Evolutionary conservation across 2,329 filamentous ascomycete genomes (phyloP), one percentile per base, ranked within the genome.

Genomic region (Helminthosporium solani): DNA sequence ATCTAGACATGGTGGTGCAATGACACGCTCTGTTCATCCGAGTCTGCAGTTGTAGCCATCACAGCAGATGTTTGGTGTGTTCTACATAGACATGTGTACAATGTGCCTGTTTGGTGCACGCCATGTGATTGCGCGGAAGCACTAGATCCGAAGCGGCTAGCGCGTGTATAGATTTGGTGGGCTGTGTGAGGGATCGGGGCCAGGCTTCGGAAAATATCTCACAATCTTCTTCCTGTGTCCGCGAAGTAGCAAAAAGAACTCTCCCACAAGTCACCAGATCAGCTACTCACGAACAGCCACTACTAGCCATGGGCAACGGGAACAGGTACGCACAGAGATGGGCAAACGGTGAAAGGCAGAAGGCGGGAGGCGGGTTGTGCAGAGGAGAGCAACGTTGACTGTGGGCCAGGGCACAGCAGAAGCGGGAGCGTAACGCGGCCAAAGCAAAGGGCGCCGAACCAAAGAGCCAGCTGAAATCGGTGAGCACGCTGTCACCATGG

Each of bases 401-500:
- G 25, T 11, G 40, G 9, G 7, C 9, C 44, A 68, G 64, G 53
- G 67, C 67, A 57, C 59, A 64, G 50, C 67, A 70, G 53, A 70
- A 70, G 58, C 64, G 67, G 49, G 67, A 70, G 49, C 63, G 67
- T 49, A 65, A 64, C 42, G 60, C 51, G 37, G 64, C 54, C 20
- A 52, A 58, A 33, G 62, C 60, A 19, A 65, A 68, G 52, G 58
- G 33, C 3, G 42, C 31, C 1, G 59, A 66, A 40, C 58, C 65
- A 31, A 68, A 67, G 54, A 63, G 57, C 37, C 67, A 70, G 47
- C 44, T 70, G 49, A 68, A 68, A 57, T 60, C 64, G 38, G 67
- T 70, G 58, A 27, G 66, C 56, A 44, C 36, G 35, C 31, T 4
- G 8, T 15, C 30, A 18, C 18, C n/a, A 21, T 2, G 28, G 14